Base-by-base conservation (phyloP, 169 alveolate genomes). In the Plasmodium chabaudi region DNA sequence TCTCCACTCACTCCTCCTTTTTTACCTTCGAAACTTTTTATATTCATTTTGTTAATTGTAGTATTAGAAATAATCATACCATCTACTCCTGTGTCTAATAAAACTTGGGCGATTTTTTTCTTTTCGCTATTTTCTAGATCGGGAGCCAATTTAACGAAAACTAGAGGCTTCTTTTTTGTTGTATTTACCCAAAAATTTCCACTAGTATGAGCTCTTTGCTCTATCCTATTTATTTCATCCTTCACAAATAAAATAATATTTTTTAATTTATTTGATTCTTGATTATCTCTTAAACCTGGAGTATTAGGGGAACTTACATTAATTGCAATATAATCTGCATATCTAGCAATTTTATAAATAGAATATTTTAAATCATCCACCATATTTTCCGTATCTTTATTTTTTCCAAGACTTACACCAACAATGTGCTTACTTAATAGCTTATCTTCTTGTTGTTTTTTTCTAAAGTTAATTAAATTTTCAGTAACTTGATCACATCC, bases 291-390 rank as follows among this genome's bases (percentile, higher is more conserved):
- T 61, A 95, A 89, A 6, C 95, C 95, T 34, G 95, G 95, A 2
- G 98, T 95, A 89, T 95, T 95, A 1, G 98, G 98, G 23, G 97
- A 94, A 61, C 97, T 94, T 19, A 95, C 95, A 49, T 95, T 95
- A 12, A 95, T 87, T 25, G 96, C 96, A 7, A 95, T 57, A 46
- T 94, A 95, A 73, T 95, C 98, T 9, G 97, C 93, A 72, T 92
- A 95, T 44, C 92, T 88, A 9, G 93, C 98, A 5, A 95, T 72
- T n/a, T 79, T 84, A 27, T 60, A 56, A 42, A 95, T 82, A 21
- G 95, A 93, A 23, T 69, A 65, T 1, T 73, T 82, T 46, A 93
- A 77, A 60, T 95, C 97, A 34, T 87, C 92, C 21, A 92, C 56
- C 51, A 95, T 93, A 6, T 89, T 92, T n/a, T 75, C 92, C 9